A percentile compares a stretch with the other conserved stretches of the same genome.
Evolutionary conservation across 2,329 filamentous ascomycete species (phyloP).

Genomic region (Coniosporium uncinatum): DNA sequence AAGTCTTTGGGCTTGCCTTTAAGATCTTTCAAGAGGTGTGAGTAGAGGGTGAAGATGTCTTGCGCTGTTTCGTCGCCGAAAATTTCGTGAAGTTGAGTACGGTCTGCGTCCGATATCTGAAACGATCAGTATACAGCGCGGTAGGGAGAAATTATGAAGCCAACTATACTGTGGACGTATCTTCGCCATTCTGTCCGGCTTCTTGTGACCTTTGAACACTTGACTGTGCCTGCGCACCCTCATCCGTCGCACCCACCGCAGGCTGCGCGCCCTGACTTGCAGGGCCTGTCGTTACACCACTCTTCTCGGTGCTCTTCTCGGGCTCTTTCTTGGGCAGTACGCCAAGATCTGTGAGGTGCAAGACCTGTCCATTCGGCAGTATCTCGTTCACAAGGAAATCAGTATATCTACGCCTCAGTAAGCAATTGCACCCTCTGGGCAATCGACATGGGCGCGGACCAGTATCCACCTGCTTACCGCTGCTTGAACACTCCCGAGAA

Average conservation of each 20-base stretch:
- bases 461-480: slow-evolving; percentile 33
- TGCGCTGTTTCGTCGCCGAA: slow-evolving; percentile 46
- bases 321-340: slow-evolving; percentile 2
- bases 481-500: slow-evolving; percentile 65
- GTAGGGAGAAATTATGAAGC: no score
- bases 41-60: slow-evolving; percentile 49
- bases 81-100: slow-evolving; percentile 33
- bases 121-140: no score
- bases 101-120: no score
- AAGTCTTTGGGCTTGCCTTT: slow-evolving; percentile 50
- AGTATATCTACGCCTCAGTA: slow-evolving; percentile 57
- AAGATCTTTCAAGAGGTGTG: slow-evolving; percentile 45
- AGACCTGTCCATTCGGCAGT: slow-evolving; percentile 64
- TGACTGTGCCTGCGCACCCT: no score
- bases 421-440: background rate
- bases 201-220: no score
- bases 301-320: slow-evolving; percentile 5
- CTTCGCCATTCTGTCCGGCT: no score
- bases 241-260: no score
- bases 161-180: no score
- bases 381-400: slow-evolving; percentile 95
- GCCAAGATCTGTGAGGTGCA: slow-evolving; percentile 57
- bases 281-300: no score
- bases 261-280: no score
- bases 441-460: background rate